A percentile compares a stretch with the other conserved stretches of the same genome.
Evolutionary conservation across 2,329 filamentous ascomycete genomes (phyloP).

Genomic region (Alternaria incomplexa): DNA sequence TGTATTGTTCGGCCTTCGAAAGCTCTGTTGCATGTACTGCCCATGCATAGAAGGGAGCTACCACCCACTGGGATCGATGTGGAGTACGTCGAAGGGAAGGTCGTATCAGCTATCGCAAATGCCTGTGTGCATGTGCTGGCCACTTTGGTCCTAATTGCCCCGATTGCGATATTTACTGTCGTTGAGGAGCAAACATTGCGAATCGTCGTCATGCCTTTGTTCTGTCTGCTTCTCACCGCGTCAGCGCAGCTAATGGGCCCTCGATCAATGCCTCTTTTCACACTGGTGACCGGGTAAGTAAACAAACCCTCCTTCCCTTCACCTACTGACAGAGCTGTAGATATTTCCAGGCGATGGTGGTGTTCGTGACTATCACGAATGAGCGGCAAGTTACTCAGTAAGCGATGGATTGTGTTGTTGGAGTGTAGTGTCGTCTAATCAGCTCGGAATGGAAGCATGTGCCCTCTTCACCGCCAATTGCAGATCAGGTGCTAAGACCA

Average conservation of each 20-base stretch:
- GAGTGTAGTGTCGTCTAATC: too few relatives aligned
- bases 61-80: not conserved
- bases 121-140: not conserved
- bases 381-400: too few relatives aligned
- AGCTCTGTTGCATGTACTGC: too few relatives aligned
- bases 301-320: too few relatives aligned
- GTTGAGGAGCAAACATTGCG: not conserved
- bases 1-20: too few relatives aligned
- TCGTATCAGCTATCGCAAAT: not conserved
- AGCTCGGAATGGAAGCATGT: too few relatives aligned
- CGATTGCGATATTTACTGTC: constrained; percentile 1
- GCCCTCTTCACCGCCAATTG: too few relatives aligned
- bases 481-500: too few relatives aligned
- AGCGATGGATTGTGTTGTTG: too few relatives aligned
- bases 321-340: not conserved
- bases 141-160: not conserved
- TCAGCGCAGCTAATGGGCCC: constrained; percentile 5
- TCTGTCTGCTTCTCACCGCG: not conserved
- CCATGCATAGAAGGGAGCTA: too few relatives aligned
- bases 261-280: not conserved
- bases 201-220: constrained; percentile 7
- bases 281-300: not conserved
- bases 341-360: not conserved
- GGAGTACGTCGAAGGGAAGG: too few relatives aligned
- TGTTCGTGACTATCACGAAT: too few relatives aligned